These are phyloP conservation scores for Skeletonema marinoi DNA, from an alignment of 108 stramenopile species.

Conservation along the genomic window DNA sequence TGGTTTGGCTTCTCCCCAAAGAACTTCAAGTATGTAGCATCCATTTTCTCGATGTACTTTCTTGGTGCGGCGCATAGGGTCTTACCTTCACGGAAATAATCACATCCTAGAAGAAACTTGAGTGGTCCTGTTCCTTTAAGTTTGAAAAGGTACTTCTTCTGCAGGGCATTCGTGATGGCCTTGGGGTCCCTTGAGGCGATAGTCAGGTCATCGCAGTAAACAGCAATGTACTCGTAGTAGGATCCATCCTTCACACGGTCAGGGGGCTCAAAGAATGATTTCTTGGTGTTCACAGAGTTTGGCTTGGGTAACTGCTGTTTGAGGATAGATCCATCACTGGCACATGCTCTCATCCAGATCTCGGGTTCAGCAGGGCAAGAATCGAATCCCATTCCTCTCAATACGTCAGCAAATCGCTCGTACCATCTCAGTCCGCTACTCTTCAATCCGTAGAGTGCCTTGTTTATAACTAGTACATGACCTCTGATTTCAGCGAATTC, in stretches of 20 bases:
- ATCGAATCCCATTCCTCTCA: neutral
- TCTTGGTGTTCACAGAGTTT: too few species aligned
- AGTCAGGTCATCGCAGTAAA: neutral
- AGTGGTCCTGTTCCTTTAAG: too few species aligned
- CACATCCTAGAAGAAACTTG: too few species aligned
- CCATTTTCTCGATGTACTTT: too few species aligned
- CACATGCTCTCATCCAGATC: constrained; percentile 2
- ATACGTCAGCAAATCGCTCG: neutral
- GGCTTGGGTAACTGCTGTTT: too few species aligned
- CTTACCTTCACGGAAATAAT: too few species aligned
- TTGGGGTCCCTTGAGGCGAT: neutral
- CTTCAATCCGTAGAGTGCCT: neutral
- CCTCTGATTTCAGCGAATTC: neutral
- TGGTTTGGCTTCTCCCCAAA: too few species aligned
- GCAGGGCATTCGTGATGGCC: constrained; percentile 14
- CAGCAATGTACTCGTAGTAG: neutral
- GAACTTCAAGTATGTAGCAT: too few species aligned
- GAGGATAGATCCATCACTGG: neutral
- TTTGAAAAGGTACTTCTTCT: too few species aligned
- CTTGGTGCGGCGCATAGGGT: too few species aligned
- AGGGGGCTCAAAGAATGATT: neutral
- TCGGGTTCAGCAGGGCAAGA: neutral
- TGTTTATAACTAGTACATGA: constrained; percentile 6
- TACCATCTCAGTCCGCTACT: neutral
- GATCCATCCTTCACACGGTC: neutral